A percentile compares a stretch with the other conserved stretches of the same genome.
Conservation (phyloP, 2,329 filamentous ascomycete genomes). For the Exophiala aquamarina region DNA sequence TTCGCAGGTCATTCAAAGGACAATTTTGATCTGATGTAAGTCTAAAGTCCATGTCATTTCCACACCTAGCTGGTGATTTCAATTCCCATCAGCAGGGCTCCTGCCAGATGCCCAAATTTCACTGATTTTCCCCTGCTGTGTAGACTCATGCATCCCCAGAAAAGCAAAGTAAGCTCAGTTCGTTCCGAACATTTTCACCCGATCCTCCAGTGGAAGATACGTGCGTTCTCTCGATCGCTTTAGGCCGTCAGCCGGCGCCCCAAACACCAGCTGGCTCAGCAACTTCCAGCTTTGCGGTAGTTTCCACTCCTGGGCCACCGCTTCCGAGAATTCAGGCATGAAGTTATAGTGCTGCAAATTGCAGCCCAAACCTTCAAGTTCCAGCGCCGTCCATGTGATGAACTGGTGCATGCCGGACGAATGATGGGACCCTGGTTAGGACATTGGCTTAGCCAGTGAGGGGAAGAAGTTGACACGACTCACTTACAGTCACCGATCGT, state of each 20-base stretch:
- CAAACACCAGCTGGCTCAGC: constrained; percentile 81
- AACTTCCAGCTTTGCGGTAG: constrained; percentile 73
- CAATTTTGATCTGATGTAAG: too few relatives aligned
- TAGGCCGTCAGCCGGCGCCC: constrained; percentile 33
- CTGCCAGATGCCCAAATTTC: too few relatives aligned
- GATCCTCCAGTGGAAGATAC: constrained; percentile 11
- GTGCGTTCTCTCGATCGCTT: constrained; percentile 8
- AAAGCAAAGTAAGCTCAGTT: too few relatives aligned
- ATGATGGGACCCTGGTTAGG: constrained; percentile 50
- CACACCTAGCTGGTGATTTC: too few relatives aligned
- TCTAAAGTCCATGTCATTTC: too few relatives aligned
- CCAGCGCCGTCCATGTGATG: constrained; percentile 72
- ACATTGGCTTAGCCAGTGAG: too few relatives aligned
- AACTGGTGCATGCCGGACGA: constrained; percentile 73
- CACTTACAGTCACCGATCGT: constrained; percentile 64
- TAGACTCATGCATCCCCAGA: too few relatives aligned
- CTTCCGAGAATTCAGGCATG: constrained; percentile 53
- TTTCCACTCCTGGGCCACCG: constrained; percentile 56
- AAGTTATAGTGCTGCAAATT: constrained; percentile 95
- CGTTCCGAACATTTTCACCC: constrained; percentile 12
- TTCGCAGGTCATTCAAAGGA: too few relatives aligned
- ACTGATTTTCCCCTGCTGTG: too few relatives aligned
- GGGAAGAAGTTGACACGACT: too few relatives aligned
- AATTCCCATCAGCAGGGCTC: too few relatives aligned
- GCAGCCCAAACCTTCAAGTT: constrained; percentile 78